Evolutionary conservation across 2,329 filamentous ascomycete species (phyloP).

Genomic region (Claviceps purpurea): DNA sequence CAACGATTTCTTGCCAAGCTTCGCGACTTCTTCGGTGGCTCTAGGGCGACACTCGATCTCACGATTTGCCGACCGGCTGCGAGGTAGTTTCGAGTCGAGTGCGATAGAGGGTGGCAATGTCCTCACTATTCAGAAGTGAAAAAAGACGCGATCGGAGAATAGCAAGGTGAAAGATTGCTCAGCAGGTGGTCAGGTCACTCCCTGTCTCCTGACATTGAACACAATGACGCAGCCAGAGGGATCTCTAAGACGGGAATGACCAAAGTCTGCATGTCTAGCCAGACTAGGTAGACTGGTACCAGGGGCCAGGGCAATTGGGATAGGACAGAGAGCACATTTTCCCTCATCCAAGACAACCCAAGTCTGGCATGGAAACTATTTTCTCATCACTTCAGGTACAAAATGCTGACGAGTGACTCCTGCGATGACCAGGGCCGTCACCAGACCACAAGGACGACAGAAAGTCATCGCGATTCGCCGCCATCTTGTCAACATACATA

Average conservation of each 20-base stretch:
- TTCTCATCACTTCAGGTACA: neutral
- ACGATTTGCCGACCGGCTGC: neutral
- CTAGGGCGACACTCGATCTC: too few relatives aligned
- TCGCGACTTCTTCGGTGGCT: neutral
- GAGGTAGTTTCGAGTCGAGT: neutral
- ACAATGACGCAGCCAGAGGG: neutral
- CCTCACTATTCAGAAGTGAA: neutral
- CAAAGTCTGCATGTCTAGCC: slow-evolving; percentile 1
- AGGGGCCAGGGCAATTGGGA: neutral
- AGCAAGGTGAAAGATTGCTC: neutral
- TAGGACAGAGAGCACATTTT: slow-evolving; percentile 7
- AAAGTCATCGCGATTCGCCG: too few relatives aligned
- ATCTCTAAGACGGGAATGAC: neutral
- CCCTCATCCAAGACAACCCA: slow-evolving; percentile 6
- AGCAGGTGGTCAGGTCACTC: neutral
- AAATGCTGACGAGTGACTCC: neutral
- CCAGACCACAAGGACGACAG: too few relatives aligned
- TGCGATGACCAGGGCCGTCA: neutral
- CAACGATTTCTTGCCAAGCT: neutral
- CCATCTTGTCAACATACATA: too few relatives aligned
- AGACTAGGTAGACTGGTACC: neutral
- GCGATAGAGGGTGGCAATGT: neutral
- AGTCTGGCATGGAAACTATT: slow-evolving; percentile 6
- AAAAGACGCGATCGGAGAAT: neutral
- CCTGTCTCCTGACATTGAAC: neutral